These are phyloP conservation scores for Malania oleifera DNA, from an alignment of 164 flowering plant species.

Conservation along the genomic window DNA sequence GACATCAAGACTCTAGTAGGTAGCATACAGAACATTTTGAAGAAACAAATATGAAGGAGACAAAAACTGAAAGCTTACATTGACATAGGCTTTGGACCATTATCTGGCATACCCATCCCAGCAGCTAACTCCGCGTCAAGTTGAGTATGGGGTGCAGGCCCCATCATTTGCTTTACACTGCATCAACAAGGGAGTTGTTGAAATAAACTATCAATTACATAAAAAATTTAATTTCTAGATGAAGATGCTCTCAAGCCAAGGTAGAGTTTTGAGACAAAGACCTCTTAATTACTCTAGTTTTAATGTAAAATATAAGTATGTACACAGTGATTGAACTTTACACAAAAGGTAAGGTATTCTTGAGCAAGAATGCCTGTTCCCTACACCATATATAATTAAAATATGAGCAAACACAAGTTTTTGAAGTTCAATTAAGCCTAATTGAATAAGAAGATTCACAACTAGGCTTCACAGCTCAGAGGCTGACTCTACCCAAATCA, in stretches of 20 bases:
- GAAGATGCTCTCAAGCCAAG: not conserved
- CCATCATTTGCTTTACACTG: conserved; percentile 69
- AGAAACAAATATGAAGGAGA: not conserved
- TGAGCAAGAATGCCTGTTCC: too few species aligned
- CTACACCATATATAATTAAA: too few species aligned
- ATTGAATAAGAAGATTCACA: too few species aligned
- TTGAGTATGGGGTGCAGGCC: conserved; percentile 89
- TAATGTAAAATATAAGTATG: not conserved
- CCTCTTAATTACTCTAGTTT: not conserved
- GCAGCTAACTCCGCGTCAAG: conserved; percentile 91
- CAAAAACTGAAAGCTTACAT: conserved; percentile 30
- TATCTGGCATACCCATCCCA: conserved; percentile 97
- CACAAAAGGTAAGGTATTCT: too few species aligned
- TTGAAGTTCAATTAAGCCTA: too few species aligned
- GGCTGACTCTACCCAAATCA: too few species aligned
- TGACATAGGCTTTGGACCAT: conserved; percentile 92
- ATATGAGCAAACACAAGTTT: too few species aligned
- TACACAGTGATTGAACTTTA: not conserved
- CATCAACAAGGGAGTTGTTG: conserved; percentile 11
- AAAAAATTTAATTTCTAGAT: not conserved
- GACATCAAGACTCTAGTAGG: not conserved
- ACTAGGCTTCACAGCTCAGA: too few species aligned
- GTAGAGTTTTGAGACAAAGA: not conserved
- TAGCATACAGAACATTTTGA: too few species aligned
- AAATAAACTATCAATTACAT: not conserved